phyloP scores from a whole-genome alignment of 768 basidiomycete genomes.

The Kwoniella heveanensis region DNA sequence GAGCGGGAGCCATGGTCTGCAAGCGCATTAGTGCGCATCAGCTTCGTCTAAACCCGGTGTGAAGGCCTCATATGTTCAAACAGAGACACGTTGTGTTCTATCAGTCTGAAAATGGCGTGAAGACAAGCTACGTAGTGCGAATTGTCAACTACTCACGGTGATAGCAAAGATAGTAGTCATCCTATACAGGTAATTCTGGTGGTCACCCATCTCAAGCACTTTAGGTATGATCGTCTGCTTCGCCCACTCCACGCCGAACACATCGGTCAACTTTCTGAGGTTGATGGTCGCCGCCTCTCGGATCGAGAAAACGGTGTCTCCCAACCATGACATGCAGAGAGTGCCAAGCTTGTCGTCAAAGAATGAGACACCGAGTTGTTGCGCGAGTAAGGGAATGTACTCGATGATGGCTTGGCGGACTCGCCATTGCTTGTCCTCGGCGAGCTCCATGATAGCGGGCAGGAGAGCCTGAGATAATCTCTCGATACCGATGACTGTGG shows the following conservation, averaged over 20 bases:
- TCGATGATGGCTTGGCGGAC: slow-evolving; percentile 99
- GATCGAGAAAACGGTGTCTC: slow-evolving; percentile 97
- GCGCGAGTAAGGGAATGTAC: slow-evolving; percentile 95
- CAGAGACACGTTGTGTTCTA: not conserved
- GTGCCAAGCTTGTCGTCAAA: slow-evolving; percentile 97
- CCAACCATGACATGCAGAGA: slow-evolving; percentile 98
- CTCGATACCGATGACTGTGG: slow-evolving; percentile 93
- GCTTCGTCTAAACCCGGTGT: no score
- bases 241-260: slow-evolving; percentile 98
- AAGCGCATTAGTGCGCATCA: no score
- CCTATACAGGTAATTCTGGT: slow-evolving; percentile 93
- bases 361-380: slow-evolving; percentile 93
- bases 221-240: slow-evolving; percentile 90
- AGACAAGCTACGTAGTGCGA: not conserved
- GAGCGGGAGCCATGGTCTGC: slow-evolving; percentile 90
- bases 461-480: slow-evolving; percentile 89
- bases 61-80: no score
- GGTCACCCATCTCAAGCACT: slow-evolving; percentile 93
- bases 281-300: slow-evolving; percentile 98
- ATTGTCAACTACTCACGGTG: slow-evolving; percentile 65
- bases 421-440: slow-evolving; percentile 99
- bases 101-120: not conserved
- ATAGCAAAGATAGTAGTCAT: slow-evolving; percentile 99
- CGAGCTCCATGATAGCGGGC: slow-evolving; percentile 95
- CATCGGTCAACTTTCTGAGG: slow-evolving; percentile 93